phyloP scores from a whole-genome alignment of 73 alveolate genomes.

The Diophrys sp. region DNA sequence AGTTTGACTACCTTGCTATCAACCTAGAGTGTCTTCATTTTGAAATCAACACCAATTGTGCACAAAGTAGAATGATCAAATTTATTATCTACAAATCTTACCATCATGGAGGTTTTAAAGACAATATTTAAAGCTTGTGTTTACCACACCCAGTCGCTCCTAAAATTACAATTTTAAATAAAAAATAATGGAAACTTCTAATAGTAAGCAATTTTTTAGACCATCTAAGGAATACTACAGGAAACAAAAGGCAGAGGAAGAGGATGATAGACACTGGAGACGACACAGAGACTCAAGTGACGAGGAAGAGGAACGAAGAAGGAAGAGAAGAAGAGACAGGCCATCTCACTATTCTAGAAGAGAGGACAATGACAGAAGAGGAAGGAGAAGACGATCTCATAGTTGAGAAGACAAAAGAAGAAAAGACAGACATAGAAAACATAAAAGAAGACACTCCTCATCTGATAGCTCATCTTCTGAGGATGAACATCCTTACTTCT shows the following conservation, averaged over 20 bases:
- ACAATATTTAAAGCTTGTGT: too few species aligned
- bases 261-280: too few species aligned
- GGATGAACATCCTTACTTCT: conserved; percentile 26
- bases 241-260: too few species aligned
- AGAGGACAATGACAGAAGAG: neutral
- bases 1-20: conserved; percentile 16
- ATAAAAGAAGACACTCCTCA: conserved; percentile 35
- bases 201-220: too few species aligned
- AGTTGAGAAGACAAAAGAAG: neutral
- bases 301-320: too few species aligned
- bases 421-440: conserved; percentile 28
- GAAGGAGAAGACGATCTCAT: neutral
- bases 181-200: too few species aligned
- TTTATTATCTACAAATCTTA: conserved; percentile 33
- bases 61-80: conserved; percentile 11
- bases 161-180: conserved; percentile 11
- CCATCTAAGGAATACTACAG: too few species aligned
- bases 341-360: too few species aligned
- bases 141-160: conserved; percentile 48
- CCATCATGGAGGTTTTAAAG: conserved; percentile 41
- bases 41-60: conserved; percentile 53
- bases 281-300: too few species aligned
- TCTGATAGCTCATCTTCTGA: conserved; percentile 30
- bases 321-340: too few species aligned
- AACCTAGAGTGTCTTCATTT: neutral